Evolutionary conservation across 1,284 basidiomycete species (phyloP).

Genomic region (Trichosporon coremiiforme): DNA sequence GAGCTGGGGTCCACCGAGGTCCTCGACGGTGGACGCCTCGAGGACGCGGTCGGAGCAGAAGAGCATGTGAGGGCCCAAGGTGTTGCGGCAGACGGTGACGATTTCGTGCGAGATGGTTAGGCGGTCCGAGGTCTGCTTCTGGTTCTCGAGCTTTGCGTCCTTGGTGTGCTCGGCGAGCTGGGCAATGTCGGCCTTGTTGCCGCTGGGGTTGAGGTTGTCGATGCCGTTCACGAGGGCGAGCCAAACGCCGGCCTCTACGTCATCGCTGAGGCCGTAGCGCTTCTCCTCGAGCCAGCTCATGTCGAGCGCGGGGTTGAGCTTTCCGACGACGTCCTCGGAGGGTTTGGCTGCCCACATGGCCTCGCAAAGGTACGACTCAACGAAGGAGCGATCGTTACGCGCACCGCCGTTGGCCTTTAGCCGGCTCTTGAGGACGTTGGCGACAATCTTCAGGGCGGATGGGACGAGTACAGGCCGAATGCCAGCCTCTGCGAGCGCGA

Average conservation of each 20-base stretch:
- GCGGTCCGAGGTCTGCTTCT: constrained; percentile 29
- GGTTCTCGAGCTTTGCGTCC: constrained; percentile 22
- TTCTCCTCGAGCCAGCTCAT: constrained; percentile 30
- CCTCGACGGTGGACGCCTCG: constrained; percentile 24
- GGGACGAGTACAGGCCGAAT: constrained; percentile 32
- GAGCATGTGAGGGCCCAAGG: constrained; percentile 26
- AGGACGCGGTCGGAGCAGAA: constrained; percentile 27
- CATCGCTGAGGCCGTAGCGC: constrained; percentile 28
- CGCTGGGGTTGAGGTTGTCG: constrained; percentile 26
- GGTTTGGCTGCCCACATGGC: constrained; percentile 26
- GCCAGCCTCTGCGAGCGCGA: constrained; percentile 24
- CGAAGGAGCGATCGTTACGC: constrained; percentile 24
- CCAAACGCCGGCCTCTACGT: constrained; percentile 32
- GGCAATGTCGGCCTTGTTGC: constrained; percentile 20
- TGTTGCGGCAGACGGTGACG: constrained; percentile 30
- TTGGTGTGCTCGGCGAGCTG: constrained; percentile 5
- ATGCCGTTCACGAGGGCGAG: constrained; percentile 31
- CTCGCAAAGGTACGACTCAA: constrained; percentile 26
- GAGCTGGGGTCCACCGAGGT: constrained; percentile 31
- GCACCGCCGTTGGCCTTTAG: constrained; percentile 26
- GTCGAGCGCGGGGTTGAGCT: constrained; percentile 31
- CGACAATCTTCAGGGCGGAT: constrained; percentile 29
- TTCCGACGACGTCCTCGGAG: constrained; percentile 14
- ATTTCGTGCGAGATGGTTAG: constrained; percentile 30
- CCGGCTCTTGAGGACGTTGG: constrained; percentile 23